Percentiles rank a stretch among this genome's conserved stretches.
phyloP scores from a whole-genome alignment of 1,284 basidiomycete genomes.

The Trichosporon sp. region DNA sequence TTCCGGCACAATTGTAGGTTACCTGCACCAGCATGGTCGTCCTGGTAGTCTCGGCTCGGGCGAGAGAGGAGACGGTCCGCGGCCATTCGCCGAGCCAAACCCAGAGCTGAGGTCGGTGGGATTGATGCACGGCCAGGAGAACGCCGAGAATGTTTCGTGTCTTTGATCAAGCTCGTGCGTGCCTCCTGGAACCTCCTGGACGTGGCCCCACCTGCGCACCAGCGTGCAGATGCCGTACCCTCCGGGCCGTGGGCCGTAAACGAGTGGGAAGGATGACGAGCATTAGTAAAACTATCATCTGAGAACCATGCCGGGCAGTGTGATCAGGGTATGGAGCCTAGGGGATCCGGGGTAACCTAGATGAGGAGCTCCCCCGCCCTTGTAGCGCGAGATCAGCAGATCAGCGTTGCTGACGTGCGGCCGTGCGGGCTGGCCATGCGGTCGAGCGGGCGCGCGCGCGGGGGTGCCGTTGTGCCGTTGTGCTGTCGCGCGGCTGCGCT shows the following conservation, averaged over 20 bases:
- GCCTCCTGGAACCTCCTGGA: not conserved
- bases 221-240: not conserved
- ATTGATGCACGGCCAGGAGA: not conserved
- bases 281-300: not conserved
- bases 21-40: not conserved
- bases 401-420: not conserved
- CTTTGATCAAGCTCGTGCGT: not conserved
- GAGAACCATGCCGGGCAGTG: not conserved
- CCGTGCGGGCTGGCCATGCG: not conserved
- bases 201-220: not conserved
- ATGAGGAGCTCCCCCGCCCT: not conserved
- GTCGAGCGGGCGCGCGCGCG: too few relatives aligned
- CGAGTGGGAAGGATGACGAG: conserved; percentile 3
- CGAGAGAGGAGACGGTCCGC: not conserved
- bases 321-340: not conserved
- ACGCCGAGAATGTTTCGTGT: not conserved
- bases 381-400: not conserved
- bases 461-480: too few relatives aligned
- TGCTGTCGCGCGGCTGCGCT: not conserved
- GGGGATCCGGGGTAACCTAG: not conserved
- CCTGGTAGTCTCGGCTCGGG: not conserved
- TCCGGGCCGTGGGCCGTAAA: not conserved
- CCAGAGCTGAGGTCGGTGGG: not conserved
- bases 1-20: not conserved
- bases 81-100: not conserved